Conservation (phyloP, 257 asterid species). For the Eucommia ulmoides region DNA sequence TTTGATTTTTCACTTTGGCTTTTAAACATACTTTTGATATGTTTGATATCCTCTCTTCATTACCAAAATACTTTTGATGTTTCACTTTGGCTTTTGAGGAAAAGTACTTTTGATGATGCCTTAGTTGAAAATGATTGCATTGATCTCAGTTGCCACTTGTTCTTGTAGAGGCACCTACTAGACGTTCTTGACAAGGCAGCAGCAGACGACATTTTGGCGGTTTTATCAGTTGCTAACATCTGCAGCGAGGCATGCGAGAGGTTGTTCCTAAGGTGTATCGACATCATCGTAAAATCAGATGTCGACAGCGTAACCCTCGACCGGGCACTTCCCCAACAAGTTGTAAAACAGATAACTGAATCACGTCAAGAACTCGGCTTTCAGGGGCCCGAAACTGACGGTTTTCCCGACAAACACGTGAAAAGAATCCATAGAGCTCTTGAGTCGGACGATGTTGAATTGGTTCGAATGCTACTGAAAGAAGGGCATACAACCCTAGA, state of each 20-base stretch:
- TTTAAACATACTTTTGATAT: no score
- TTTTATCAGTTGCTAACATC: slow-evolving; percentile 52
- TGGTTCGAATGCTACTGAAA: slow-evolving; percentile 76
- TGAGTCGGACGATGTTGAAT: slow-evolving; percentile 93
- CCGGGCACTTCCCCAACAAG: slow-evolving; percentile 56
- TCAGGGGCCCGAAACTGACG: slow-evolving; percentile 29
- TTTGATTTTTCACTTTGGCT: no score
- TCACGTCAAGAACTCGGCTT: slow-evolving; percentile 45
- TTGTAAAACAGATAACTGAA: slow-evolving; percentile 47
- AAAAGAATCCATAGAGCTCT: slow-evolving; percentile 87
- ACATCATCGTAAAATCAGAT: slow-evolving; percentile 75
- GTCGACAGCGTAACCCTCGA: slow-evolving; percentile 70
- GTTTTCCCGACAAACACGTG: slow-evolving; percentile 66
- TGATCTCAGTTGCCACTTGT: no score
- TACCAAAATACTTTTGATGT: no score
- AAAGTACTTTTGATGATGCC: no score
- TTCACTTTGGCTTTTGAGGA: no score
- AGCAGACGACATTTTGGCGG: slow-evolving; percentile 65
- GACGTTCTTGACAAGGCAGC: slow-evolving; percentile 61
- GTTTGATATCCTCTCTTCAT: no score
- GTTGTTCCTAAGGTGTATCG: slow-evolving; percentile 45
- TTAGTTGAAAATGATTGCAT: no score
- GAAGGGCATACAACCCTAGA: slow-evolving; percentile 79
- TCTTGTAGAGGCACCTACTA: slow-evolving; percentile 54
- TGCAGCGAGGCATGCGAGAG: slow-evolving; percentile 49